Base-by-base conservation (phyloP, 352 stramenopile species). In the Phytophthora cactorum region DNA sequence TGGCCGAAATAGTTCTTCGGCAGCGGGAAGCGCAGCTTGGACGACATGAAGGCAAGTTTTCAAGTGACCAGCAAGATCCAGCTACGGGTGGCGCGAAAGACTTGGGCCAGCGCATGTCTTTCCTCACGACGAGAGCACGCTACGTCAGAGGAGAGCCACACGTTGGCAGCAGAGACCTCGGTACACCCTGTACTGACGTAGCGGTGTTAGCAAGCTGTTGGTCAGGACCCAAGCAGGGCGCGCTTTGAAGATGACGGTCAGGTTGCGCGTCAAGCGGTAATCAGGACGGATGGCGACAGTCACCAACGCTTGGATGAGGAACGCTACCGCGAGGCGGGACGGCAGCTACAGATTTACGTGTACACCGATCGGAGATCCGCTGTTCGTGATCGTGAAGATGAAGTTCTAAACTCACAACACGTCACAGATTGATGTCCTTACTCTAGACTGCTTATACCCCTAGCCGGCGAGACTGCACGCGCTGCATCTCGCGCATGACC, bases 1-100 rank as follows among this genome's bases (percentile, higher is more conserved):
- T 55, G 28, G 0, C 66, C 75, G 52, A 81, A 83, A 66, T 79
- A 69, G 58, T 68, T 45, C 53, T 58, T 67, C 57, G 64, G 64
- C 51, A 71, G 17, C 29, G 64, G 64, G 64, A 68, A 72, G 43
- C 29, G 29, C 22, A 22, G 22, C 44, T 25, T 67, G 32, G 41
- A 38, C 4, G 55, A 32, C 57, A 57, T 65, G 53, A 17, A 44
- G 3, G 25, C n/a, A 47, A 58, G 46, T 53, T 46, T 15, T 9
- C 53, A 58, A 69, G 54, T 69, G 62, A 50, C 27, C 52, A 64
- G 39, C 36, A 63, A 14, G 15, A 31, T 15, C 12, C 45, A 39
- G 5, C 34, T 9, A 12, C 10, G 34, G 22, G 6, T 7, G 52
- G 27, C 22, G 41, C 15, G 36, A 25, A 22, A 67, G 51, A 51